A percentile compares a stretch with the other conserved stretches of the same genome.
phyloP scores from a whole-genome alignment of 768 basidiomycete species.

The Boletus rubroflammeus region DNA sequence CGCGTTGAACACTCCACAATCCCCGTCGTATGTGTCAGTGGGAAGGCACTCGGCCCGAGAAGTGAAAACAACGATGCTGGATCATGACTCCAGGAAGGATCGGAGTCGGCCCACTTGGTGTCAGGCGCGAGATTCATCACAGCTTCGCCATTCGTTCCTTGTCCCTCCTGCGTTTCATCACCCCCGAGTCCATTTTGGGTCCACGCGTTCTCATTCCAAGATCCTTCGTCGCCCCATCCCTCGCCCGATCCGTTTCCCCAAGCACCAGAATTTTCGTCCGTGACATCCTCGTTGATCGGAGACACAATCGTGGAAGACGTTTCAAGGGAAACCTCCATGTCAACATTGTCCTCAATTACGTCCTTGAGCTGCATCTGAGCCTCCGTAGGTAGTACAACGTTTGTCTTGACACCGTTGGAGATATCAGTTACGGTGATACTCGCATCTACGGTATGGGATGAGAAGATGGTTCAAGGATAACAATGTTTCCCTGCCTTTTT shows the following conservation, averaged over 20 bases:
- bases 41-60: conserved; percentile 55
- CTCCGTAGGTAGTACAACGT: conserved; percentile 24
- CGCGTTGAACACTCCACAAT: conserved; percentile 66
- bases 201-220: conserved; percentile 8
- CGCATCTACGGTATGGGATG: conserved; percentile 8
- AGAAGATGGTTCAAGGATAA: conserved; percentile 2
- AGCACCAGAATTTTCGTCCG: background rate
- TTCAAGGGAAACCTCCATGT: conserved; percentile 16
- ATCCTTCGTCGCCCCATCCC: conserved; percentile 11
- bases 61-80: conserved; percentile 34
- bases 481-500: conserved; percentile 4
- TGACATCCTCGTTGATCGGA: background rate
- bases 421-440: conserved; percentile 16
- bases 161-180: conserved; percentile 3
- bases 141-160: conserved; percentile 3
- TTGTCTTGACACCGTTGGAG: conserved; percentile 10
- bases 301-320: background rate
- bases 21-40: conserved; percentile 60
- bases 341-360: conserved; percentile 26
- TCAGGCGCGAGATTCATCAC: background rate
- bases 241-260: background rate
- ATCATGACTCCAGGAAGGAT: conserved; percentile 26
- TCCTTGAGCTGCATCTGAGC: conserved; percentile 25
- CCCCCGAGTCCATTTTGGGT: conserved; percentile 4
- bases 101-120: conserved; percentile 12